phyloP scores from a whole-genome alignment of 2,329 filamentous ascomycete genomes.

The Fusarium concolor region DNA sequence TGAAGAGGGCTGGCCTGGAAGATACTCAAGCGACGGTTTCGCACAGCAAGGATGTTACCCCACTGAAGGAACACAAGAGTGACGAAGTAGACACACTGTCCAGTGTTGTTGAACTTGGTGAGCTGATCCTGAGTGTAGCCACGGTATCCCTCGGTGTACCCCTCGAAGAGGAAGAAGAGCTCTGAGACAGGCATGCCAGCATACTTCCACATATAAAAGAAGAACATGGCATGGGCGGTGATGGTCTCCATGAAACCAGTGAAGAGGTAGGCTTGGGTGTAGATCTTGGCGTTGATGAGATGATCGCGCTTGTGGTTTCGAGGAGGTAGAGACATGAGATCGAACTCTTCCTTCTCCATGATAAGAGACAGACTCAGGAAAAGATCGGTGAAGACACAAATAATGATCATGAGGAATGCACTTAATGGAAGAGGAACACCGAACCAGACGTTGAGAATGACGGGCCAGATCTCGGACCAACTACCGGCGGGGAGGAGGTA shows the following conservation, averaged over 20 bases:
- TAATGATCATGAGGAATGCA: constrained; percentile 69
- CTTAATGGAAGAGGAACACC: constrained; percentile 63
- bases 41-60: constrained; percentile 64
- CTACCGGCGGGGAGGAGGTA: constrained; percentile 63
- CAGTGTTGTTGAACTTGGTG: constrained; percentile 60
- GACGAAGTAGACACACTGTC: constrained; percentile 66
- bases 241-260: constrained; percentile 63
- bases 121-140: constrained; percentile 61
- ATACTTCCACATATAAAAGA: constrained; percentile 62
- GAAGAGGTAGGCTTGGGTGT: constrained; percentile 64
- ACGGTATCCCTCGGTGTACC: constrained; percentile 60
- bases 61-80: constrained; percentile 65
- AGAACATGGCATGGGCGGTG: constrained; percentile 64
- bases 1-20: constrained; percentile 63
- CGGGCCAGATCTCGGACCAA: constrained; percentile 69
- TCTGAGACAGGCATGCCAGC: constrained; percentile 60
- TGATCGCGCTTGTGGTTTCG: constrained; percentile 63
- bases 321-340: constrained; percentile 62
- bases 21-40: constrained; percentile 64
- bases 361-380: constrained; percentile 64
- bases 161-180: constrained; percentile 63
- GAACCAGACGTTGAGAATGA: constrained; percentile 66
- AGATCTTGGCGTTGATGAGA: constrained; percentile 64
- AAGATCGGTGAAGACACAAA: constrained; percentile 66
- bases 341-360: constrained; percentile 67